These are phyloP conservation scores for Seiridium unicorne DNA, from an alignment of 2,329 filamentous ascomycete genomes.

Conservation along the genomic window DNA sequence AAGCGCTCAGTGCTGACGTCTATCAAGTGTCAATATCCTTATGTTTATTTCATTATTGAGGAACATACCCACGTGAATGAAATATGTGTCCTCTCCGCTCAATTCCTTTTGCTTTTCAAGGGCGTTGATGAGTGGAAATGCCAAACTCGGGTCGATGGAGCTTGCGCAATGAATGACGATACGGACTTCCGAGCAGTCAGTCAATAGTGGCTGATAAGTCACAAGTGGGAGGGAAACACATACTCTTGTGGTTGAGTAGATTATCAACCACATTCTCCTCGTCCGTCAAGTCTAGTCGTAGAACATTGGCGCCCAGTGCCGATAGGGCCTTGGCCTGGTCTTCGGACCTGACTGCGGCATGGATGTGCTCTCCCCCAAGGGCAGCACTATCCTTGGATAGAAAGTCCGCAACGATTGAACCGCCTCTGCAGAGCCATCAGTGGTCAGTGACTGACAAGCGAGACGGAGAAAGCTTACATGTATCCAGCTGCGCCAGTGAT, in stretches of 20 bases:
- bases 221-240: slow-evolving; percentile 10
- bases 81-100: slow-evolving; percentile 24
- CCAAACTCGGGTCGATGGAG: slow-evolving; percentile 22
- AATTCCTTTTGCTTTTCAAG: slow-evolving; percentile 26
- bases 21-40: slow-evolving; percentile 7
- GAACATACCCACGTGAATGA: slow-evolving; percentile 30
- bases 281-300: slow-evolving; percentile 30
- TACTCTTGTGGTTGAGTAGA: not conserved
- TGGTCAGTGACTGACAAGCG: not conserved
- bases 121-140: slow-evolving; percentile 28
- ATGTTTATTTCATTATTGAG: not conserved
- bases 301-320: slow-evolving; percentile 26
- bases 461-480: slow-evolving; percentile 5
- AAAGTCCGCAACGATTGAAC: slow-evolving; percentile 33
- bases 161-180: slow-evolving; percentile 34
- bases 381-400: slow-evolving; percentile 15
- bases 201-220: slow-evolving; percentile 15
- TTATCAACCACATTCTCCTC: slow-evolving; percentile 13
- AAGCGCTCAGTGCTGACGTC: slow-evolving; percentile 26
- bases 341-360: slow-evolving; percentile 30
- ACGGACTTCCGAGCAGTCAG: slow-evolving; percentile 18
- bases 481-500: slow-evolving; percentile 22
- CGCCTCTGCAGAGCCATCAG: slow-evolving; percentile 17
- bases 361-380: slow-evolving; percentile 23
- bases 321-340: slow-evolving; percentile 30